phyloP scores from a whole-genome alignment of 2,329 filamentous ascomycete genomes.

The Aspergillus pseudonomiae region DNA sequence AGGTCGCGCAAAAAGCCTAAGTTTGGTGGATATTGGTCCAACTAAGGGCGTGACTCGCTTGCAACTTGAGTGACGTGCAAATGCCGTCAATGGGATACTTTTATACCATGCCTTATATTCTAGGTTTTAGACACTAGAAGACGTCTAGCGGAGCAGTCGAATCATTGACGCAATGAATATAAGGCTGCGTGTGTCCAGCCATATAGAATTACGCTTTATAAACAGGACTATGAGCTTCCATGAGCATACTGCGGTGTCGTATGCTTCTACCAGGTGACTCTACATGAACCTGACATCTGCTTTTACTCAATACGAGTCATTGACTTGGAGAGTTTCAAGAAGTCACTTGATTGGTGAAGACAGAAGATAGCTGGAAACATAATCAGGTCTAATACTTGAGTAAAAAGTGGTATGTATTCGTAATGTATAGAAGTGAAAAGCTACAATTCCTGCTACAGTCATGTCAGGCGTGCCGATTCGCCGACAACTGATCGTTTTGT shows the following conservation, averaged over 20 bases:
- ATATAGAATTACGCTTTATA: background rate
- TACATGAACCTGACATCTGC: background rate
- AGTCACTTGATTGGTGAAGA: background rate
- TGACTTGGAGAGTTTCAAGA: background rate
- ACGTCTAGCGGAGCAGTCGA: too few relatives aligned
- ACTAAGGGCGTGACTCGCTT: too few relatives aligned
- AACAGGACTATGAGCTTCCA: background rate
- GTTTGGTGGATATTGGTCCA: too few relatives aligned
- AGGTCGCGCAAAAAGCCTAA: too few relatives aligned
- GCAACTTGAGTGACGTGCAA: too few relatives aligned
- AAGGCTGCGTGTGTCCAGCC: too few relatives aligned
- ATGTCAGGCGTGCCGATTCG: background rate
- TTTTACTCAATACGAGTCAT: background rate
- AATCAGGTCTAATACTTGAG: background rate
- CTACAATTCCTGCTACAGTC: background rate
- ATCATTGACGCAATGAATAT: too few relatives aligned
- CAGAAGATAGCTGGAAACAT: background rate
- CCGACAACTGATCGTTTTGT: slow-evolving; percentile 25
- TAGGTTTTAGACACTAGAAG: too few relatives aligned
- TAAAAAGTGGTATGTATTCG: background rate
- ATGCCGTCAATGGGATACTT: too few relatives aligned
- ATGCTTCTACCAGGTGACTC: background rate
- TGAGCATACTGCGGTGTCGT: background rate
- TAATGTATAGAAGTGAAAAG: background rate
- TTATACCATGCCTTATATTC: too few relatives aligned